A percentile compares a stretch with the other conserved stretches of the same genome.
Evolutionary conservation across 1,139 yeast genomes (phyloP).

Genomic region (Diutina mesorugosa): DNA sequence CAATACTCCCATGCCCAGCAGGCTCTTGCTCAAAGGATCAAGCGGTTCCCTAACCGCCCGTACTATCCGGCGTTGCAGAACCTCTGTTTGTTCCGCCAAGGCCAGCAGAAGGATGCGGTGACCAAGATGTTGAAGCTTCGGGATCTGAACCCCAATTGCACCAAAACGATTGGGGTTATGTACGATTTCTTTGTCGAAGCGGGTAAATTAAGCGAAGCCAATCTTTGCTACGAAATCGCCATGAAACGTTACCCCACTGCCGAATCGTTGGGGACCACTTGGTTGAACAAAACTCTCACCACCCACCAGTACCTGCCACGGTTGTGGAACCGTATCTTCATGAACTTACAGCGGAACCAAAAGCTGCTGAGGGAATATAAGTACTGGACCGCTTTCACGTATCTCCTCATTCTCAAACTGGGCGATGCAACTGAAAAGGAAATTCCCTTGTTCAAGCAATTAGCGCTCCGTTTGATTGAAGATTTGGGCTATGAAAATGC

Average conservation of each 20-base stretch:
- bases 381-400: slow-evolving; percentile 36
- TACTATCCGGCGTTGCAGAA: slow-evolving; percentile 41
- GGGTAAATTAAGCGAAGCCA: slow-evolving; percentile 14
- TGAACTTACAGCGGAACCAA: slow-evolving; percentile 22
- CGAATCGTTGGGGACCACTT: slow-evolving; percentile 20
- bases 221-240: slow-evolving; percentile 40
- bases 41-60: slow-evolving; percentile 41
- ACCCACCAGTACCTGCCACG: not conserved
- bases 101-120: slow-evolving; percentile 28
- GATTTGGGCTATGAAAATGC: slow-evolving; percentile 15
- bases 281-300: slow-evolving; percentile 34
- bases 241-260: slow-evolving; percentile 39
- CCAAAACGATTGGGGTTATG: not conserved
- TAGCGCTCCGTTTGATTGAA: slow-evolving; percentile 45
- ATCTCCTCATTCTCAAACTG: slow-evolving; percentile 8
- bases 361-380: slow-evolving; percentile 20
- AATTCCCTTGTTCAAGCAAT: slow-evolving; percentile 33
- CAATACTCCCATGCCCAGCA: slow-evolving; percentile 40
- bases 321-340: slow-evolving; percentile 5
- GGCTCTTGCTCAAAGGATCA: slow-evolving; percentile 34
- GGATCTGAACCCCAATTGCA: not conserved
- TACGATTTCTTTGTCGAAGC: slow-evolving; percentile 23
- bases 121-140: slow-evolving; percentile 31
- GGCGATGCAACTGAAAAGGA: slow-evolving; percentile 17
- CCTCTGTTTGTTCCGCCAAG: slow-evolving; percentile 27